These are phyloP conservation scores for Clausena lansium DNA, from an alignment of 345 rosid genomes.

Conservation along the genomic window DNA sequence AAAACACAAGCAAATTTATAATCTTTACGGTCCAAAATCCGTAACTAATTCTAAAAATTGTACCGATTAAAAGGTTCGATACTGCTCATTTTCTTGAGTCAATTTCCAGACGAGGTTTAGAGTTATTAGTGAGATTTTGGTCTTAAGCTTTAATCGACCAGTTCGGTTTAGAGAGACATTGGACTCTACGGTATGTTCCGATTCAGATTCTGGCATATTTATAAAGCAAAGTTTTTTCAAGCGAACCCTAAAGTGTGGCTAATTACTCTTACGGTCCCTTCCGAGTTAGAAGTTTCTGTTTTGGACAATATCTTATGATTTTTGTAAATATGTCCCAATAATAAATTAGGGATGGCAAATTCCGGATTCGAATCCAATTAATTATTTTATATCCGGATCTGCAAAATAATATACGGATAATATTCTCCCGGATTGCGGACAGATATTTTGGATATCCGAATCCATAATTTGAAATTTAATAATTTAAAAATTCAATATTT, in stretches of 20 bases:
- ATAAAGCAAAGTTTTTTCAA: neutral
- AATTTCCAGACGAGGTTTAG: neutral
- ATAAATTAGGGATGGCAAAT: too few relatives aligned
- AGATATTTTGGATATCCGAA: too few relatives aligned
- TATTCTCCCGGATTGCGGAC: too few relatives aligned
- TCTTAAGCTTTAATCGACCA: neutral
- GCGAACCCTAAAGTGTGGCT: neutral
- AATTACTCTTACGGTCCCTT: neutral
- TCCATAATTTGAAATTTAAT: too few relatives aligned
- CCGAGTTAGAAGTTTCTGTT: neutral
- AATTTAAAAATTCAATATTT: too few relatives aligned
- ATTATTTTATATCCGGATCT: too few relatives aligned
- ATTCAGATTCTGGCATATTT: neutral
- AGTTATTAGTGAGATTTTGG: neutral
- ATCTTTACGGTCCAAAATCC: neutral
- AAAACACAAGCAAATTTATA: neutral
- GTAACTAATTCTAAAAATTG: neutral
- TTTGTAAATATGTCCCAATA: neutral
- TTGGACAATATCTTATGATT: neutral
- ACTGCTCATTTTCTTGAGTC: constrained; percentile 25
- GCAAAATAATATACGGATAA: too few relatives aligned
- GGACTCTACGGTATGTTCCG: neutral
- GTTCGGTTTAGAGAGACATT: neutral
- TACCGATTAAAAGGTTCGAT: constrained; percentile 54
- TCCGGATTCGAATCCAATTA: too few relatives aligned